Percentiles rank a stretch among this genome's conserved stretches.
Conservation (phyloP, 2,329 filamentous ascomycete species). For the Furcasterigmium sp. region DNA sequence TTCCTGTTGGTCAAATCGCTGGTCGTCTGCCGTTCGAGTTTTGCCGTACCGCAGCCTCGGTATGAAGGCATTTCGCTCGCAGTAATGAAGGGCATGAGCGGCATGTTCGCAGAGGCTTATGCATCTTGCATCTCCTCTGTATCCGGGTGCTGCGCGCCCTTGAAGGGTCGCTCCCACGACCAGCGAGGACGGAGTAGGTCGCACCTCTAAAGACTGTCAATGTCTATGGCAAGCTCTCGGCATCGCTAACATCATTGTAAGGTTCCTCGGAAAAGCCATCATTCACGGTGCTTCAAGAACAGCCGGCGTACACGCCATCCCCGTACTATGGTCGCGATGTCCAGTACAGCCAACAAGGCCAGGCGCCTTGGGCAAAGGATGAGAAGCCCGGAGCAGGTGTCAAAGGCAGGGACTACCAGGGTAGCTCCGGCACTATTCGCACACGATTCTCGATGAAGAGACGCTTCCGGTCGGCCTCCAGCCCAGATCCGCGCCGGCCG, state of each 20-base stretch:
- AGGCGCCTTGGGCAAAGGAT: slow-evolving; percentile 12
- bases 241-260: slow-evolving; percentile 8
- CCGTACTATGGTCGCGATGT: slow-evolving; percentile 10
- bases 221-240: slow-evolving; percentile 6
- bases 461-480: slow-evolving; percentile 32
- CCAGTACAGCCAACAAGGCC: slow-evolving; percentile 8
- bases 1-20: slow-evolving; percentile 10
- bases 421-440: neutral
- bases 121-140: slow-evolving; percentile 42
- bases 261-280: slow-evolving; percentile 6
- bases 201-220: too few species aligned
- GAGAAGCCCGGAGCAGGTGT: slow-evolving; percentile 14
- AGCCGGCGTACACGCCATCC: slow-evolving; percentile 22
- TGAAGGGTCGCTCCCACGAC: slow-evolving; percentile 31
- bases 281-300: slow-evolving; percentile 20
- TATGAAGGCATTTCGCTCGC: slow-evolving; percentile 8
- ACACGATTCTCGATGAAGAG: slow-evolving; percentile 39
- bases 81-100: slow-evolving; percentile 35
- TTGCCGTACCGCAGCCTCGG: slow-evolving; percentile 3
- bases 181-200: slow-evolving; percentile 33
- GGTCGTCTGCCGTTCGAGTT: slow-evolving; percentile 9
- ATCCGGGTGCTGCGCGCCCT: slow-evolving; percentile 38
- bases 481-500: slow-evolving; percentile 43
- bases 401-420: neutral
- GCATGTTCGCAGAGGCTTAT: slow-evolving; percentile 34